Percentiles rank a stretch among this genome's conserved stretches.
These are phyloP conservation scores for Physaria fendleri DNA, from an alignment of 345 rosid species.

Conservation along the genomic window DNA sequence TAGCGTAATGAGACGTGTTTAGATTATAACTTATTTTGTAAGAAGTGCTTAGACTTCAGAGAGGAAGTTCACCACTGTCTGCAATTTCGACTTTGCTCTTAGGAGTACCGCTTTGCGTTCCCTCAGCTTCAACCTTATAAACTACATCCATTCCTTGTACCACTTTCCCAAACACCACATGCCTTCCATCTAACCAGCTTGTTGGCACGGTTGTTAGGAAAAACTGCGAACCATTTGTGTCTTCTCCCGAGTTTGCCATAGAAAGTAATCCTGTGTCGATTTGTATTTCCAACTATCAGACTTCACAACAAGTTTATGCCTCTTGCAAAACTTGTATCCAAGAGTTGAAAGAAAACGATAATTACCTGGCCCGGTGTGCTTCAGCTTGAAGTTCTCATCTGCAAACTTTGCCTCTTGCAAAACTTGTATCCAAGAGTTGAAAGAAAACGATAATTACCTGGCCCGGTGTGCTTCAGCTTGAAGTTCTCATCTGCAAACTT, in stretches of 20 bases:
- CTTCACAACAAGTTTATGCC: not conserved
- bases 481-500: constrained; percentile 93
- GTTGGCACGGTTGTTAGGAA: constrained; percentile 91
- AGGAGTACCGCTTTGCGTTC: constrained; percentile 72
- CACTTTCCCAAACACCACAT: constrained; percentile 95
- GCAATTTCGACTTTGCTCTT: constrained; percentile 80
- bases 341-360: not conserved
- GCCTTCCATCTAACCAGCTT: constrained; percentile 94
- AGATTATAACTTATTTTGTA: no score
- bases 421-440: no score
- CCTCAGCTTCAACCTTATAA: constrained; percentile 91
- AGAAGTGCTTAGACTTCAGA: constrained; percentile 27
- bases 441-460: no score
- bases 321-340: not conserved
- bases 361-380: constrained; percentile 91
- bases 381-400: constrained; percentile 91
- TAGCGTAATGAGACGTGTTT: constrained; percentile 16
- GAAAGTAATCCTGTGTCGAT: constrained; percentile 55
- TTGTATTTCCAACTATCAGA: not conserved
- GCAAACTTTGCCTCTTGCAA: no score
- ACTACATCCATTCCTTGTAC: constrained; percentile 96
- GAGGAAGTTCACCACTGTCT: constrained; percentile 91
- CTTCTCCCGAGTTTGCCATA: constrained; percentile 91
- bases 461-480: constrained; percentile 93
- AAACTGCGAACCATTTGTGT: constrained; percentile 95